These are phyloP conservation scores for Mollisiaceae sp. DNA, from an alignment of 2,329 filamentous ascomycete genomes.

Conservation along the genomic window DNA sequence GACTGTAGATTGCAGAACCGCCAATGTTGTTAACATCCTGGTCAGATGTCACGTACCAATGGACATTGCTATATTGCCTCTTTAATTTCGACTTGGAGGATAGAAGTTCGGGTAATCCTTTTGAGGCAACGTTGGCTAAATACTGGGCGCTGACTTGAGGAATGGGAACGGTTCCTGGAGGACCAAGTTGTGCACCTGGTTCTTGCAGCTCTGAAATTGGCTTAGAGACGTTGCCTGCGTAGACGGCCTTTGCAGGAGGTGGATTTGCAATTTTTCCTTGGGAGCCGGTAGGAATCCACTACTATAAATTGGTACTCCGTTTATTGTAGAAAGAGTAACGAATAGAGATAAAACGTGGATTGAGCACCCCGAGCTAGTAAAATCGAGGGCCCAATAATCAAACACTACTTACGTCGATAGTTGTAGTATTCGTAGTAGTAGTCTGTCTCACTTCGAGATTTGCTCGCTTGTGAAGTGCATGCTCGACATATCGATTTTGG, in stretches of 20 bases:
- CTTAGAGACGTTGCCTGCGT: conserved; percentile 8
- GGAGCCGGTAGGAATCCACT: conserved; percentile 23
- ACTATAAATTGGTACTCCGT: no score
- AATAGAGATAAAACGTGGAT: no score
- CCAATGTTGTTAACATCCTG: conserved; percentile 21
- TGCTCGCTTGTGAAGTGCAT: conserved; percentile 15
- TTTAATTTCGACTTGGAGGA: conserved; percentile 6
- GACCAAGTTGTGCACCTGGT: conserved; percentile 19
- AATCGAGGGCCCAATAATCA: no score
- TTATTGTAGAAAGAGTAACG: no score
- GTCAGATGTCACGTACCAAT: conserved; percentile 26
- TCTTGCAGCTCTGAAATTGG: conserved; percentile 18
- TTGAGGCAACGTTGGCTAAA: conserved; percentile 5
- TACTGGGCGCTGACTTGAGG: conserved; percentile 14
- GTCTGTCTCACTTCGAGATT: conserved; percentile 21
- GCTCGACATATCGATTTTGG: conserved; percentile 11
- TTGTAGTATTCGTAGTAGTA: conserved; percentile 20
- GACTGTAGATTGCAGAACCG: conserved; percentile 23
- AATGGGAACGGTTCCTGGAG: conserved; percentile 28
- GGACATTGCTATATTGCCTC: conserved; percentile 16
- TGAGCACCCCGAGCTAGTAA: no score
- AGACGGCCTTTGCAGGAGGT: conserved; percentile 14
- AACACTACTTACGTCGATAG: conserved; percentile 13
- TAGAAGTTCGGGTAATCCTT: conserved; percentile 6
- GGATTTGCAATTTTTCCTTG: conserved; percentile 26